Base-by-base conservation (phyloP, 176 grass and related monocot species). In the Bonia amplexicaulis region DNA sequence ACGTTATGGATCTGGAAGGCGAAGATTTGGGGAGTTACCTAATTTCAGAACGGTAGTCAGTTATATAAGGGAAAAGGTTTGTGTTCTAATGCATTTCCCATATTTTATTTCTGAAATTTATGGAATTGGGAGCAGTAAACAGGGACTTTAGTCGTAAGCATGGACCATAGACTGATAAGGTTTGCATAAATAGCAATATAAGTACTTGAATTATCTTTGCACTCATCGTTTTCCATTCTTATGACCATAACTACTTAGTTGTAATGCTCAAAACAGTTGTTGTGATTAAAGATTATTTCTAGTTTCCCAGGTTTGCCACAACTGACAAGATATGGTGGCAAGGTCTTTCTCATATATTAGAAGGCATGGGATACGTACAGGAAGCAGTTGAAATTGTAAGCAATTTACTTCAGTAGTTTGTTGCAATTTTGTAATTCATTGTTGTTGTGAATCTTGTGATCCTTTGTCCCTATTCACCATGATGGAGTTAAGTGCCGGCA, bases 301-400 rank as follows among this genome's bases (percentile, higher is more conserved):
- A 98, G 93, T 81, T 92, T 74, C 87, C 86, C 60, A 93, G 88
- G 61, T 95, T 90, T 79, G 86, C 77, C 72, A 71, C 81, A 17
- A 90, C 76, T n/a, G 93, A 95, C 65, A 92, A 70, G 69, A 35
- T 90, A 54, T 92, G 93, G 93, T 98, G 96, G 96, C 91, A 90
- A 92, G 91, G 96, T 26, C 93, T 95, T 92, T 85, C 89, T 85
- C 85, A 78, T 31, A 86, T 92, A 80, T 80, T 98, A 83, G 91
- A 90, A 55, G 71, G 69, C 62, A 77, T 79, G 88, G 75, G 87
- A 71, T 98, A 86, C 74, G 81, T 98, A 87, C 88, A 69, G 53
- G 96, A 98, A 92, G 91, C 80, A 78, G 93, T 91, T 93, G 66
- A 74, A 90, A 87, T 29, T 60, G 96, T 98, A 92, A 90, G 96